Percentiles rank a stretch among this genome's conserved stretches.
These are phyloP conservation scores for Penicillium subrubescens DNA, from an alignment of 495 filamentous ascomycete species.

Conservation along the genomic window DNA sequence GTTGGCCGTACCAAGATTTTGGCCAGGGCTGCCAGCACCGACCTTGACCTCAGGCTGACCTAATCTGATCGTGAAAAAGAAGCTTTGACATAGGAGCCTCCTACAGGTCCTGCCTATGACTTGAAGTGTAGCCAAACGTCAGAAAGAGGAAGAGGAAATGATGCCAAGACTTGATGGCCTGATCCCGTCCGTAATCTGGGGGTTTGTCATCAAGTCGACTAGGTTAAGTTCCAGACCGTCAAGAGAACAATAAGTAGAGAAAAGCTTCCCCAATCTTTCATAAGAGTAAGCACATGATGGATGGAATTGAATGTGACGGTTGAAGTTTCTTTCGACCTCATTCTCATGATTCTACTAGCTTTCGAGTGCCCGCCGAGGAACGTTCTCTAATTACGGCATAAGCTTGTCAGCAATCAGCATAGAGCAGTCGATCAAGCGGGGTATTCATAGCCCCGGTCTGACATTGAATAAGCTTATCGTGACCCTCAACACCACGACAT, in stretches of 20 bases:
- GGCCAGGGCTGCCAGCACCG: not conserved
- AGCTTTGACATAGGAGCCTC: not conserved
- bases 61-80: not conserved
- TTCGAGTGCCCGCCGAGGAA: no score
- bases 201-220: constrained; percentile 6
- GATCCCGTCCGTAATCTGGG: not conserved
- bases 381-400: not conserved
- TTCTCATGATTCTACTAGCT: no score
- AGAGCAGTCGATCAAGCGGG: not conserved
- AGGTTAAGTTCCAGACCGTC: not conserved
- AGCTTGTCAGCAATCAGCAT: not conserved
- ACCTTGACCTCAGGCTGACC: not conserved
- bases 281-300: no score
- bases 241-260: not conserved
- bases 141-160: not conserved
- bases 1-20: not conserved
- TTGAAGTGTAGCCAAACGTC: not conserved
- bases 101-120: not conserved
- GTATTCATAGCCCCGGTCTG: not conserved
- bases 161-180: constrained; percentile 2
- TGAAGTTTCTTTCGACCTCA: no score
- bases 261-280: not conserved
- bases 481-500: not conserved
- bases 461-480: not conserved
- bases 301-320: no score